Base-by-base conservation (phyloP, 345 rosid genomes). In the Pugionium cornutum region DNA sequence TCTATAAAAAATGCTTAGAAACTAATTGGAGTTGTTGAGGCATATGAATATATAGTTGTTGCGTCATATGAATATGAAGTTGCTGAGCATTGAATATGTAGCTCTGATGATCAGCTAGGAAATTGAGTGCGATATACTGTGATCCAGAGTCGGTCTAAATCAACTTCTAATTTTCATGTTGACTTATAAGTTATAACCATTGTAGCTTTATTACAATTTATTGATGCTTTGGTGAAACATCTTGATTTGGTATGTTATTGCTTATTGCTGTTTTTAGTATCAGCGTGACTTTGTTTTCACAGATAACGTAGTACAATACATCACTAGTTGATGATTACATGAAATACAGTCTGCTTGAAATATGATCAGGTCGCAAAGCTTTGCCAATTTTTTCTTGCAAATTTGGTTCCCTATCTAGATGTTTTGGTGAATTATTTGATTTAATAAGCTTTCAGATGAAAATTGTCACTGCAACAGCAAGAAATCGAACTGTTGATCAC, bases 61-160 rank as follows among this genome's bases (percentile, higher is more conserved):
- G 18, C 18, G 18, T 18, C 18, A 18, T 18, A 18, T 18, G 18
- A 18, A 18, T 18, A 18, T 18, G 18, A 18, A 18, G 18, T 18
- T 18, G 18, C 18, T 18, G 18, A 18, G 18, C 18, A 18, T 4
- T 28, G 41, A 30, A 53, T 45, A 11, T 45, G 53, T 64, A 64
- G 58, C 45, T 63, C 11, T 47, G 50, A 48, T 47, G 50, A 48
- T 70, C 3, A 56, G 65, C 48, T 42, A 49, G 45, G 64, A 44
- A 5, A 26, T 8, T 50, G 57, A 37, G 26, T 51, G 34, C 30
- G 43, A 6, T 58, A 2, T 39, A 39, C 4, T 30, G 27, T 67
- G 33, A 0, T 58, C 29, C n/a, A 2, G 34, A 53, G 30, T 56
- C 3, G 7, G 34, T 10, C 27, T 30, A 46, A 45, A 6, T 46